A percentile compares a stretch with the other conserved stretches of the same genome.
Evolutionary conservation across 2,329 filamentous ascomycete genomes (phyloP).

Genomic region (Coleophoma eucalyptorum): DNA sequence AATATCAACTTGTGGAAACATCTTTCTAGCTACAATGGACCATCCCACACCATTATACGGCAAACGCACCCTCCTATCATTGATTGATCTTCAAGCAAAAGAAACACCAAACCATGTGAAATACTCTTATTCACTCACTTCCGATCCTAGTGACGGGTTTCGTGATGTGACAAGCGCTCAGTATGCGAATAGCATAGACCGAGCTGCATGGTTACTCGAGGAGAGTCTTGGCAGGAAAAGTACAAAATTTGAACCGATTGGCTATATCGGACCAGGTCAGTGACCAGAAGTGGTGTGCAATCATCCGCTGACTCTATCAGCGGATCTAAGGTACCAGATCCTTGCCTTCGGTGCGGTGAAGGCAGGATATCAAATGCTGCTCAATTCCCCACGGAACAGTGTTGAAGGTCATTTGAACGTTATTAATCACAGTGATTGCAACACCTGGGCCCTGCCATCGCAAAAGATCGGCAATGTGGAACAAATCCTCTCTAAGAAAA

Average conservation of each 20-base stretch:
- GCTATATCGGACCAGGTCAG: conserved; percentile 38
- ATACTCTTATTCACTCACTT: conserved; percentile 12
- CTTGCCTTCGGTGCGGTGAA: conserved; percentile 24
- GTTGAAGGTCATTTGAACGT: conserved; percentile 25
- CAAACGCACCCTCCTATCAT: no score
- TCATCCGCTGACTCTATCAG: neutral
- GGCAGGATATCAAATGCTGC: conserved; percentile 26
- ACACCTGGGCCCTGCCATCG: conserved; percentile 1
- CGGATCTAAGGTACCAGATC: conserved; percentile 5
- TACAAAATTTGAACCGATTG: conserved; percentile 32
- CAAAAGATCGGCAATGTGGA: conserved; percentile 1
- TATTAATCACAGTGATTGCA: conserved; percentile 25
- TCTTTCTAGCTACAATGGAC: no score
- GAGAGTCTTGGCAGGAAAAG: conserved; percentile 3
- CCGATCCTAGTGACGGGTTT: conserved; percentile 2
- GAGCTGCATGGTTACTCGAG: conserved; percentile 11
- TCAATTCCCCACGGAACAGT: conserved; percentile 30
- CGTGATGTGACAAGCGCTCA: conserved; percentile 2
- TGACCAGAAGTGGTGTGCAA: neutral
- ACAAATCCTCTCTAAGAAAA: neutral
- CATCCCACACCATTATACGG: no score
- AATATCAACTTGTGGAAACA: no score
- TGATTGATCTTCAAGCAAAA: no score
- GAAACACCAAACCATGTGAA: conserved; percentile 8
- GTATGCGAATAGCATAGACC: conserved; percentile 12